These are phyloP conservation scores for Calendula officinalis DNA, from an alignment of 129 eudicot species.

Conservation along the genomic window DNA sequence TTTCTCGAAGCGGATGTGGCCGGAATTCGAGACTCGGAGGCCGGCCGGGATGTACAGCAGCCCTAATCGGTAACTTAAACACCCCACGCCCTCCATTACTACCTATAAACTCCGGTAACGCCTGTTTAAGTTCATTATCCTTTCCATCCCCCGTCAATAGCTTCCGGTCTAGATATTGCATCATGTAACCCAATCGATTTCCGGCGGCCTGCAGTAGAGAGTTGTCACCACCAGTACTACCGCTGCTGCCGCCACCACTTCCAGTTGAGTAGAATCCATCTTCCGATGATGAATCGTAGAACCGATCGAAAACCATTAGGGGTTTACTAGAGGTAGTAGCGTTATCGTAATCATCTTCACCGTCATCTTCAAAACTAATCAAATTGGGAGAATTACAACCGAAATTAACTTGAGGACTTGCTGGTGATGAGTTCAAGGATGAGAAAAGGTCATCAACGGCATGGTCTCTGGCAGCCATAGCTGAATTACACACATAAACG, in stretches of 20 bases:
- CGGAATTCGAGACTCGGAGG: slow-evolving; percentile 77
- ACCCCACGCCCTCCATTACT: slow-evolving; percentile 61
- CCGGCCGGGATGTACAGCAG: slow-evolving; percentile 45
- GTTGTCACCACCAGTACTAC: slow-evolving; percentile 9
- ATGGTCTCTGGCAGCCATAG: slow-evolving; percentile 27
- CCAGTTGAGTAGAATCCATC: slow-evolving; percentile 32
- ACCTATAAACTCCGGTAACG: slow-evolving; percentile 60
- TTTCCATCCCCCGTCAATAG: slow-evolving; percentile 37
- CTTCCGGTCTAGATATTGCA: slow-evolving; percentile 78
- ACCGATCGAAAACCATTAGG: slow-evolving; percentile 73
- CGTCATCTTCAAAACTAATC: slow-evolving; percentile 33
- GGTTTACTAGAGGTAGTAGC: slow-evolving; percentile 24
- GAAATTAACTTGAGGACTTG: slow-evolving; percentile 22
- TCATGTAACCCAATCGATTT: slow-evolving; percentile 80
- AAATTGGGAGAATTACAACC: slow-evolving; percentile 26
- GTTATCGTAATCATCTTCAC: slow-evolving; percentile 13
- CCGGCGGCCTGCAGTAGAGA: slow-evolving; percentile 40
- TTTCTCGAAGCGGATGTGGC: slow-evolving; percentile 68
- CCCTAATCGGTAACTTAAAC: slow-evolving; percentile 55
- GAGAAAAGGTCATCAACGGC: slow-evolving; percentile 35
- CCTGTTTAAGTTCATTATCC: slow-evolving; percentile 23
- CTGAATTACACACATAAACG: slow-evolving; percentile 3
- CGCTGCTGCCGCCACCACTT: slow-evolving; percentile 16
- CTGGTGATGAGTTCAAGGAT: slow-evolving; percentile 37
- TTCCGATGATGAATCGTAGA: slow-evolving; percentile 63